A percentile compares a stretch with the other conserved stretches of the same genome.
Evolutionary conservation across 1,284 basidiomycete species (phyloP).

Genomic region (Sanghuangporus weigelae): DNA sequence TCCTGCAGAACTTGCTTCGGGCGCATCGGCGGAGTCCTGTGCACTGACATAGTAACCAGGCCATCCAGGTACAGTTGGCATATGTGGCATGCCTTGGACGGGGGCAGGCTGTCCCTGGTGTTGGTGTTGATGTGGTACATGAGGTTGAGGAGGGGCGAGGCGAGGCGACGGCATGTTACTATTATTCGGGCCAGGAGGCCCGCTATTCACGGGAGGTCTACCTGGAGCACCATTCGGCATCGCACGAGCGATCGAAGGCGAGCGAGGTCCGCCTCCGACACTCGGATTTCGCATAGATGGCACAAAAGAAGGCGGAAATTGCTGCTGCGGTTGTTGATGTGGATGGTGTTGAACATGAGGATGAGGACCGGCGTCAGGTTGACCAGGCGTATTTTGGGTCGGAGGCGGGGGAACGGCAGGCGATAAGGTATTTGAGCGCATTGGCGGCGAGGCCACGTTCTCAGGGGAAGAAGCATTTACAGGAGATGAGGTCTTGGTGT

Average conservation of each 20-base stretch:
- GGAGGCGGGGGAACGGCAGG: constrained; percentile 25
- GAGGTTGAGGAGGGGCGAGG: constrained; percentile 50
- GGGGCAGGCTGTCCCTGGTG: constrained; percentile 34
- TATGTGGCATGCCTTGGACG: constrained; percentile 38
- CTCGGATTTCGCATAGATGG: constrained; percentile 37
- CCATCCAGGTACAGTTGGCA: constrained; percentile 35
- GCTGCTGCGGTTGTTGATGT: constrained; percentile 9
- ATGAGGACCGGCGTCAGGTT: constrained; percentile 8
- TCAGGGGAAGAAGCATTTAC: constrained; percentile 32
- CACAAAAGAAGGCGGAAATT: constrained; percentile 22
- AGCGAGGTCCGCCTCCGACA: constrained; percentile 46
- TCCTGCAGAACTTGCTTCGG: too few species aligned
- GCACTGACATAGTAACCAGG: constrained; percentile 38
- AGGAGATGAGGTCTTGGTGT: constrained; percentile 33
- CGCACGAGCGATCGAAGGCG: constrained; percentile 57
- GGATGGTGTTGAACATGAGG: constrained; percentile 2
- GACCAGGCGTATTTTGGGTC: constrained; percentile 26
- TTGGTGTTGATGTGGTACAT: constrained; percentile 31
- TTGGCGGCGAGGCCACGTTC: constrained; percentile 36
- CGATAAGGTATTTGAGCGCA: constrained; percentile 20
- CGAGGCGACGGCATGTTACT: constrained; percentile 45
- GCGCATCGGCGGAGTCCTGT: too few species aligned
- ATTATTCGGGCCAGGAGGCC: constrained; percentile 39
- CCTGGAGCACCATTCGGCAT: constrained; percentile 49
- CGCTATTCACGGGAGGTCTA: constrained; percentile 48